Conservation (phyloP, 1,284 basidiomycete species). For the Cutaneotrichosporon cavernicola region DNA sequence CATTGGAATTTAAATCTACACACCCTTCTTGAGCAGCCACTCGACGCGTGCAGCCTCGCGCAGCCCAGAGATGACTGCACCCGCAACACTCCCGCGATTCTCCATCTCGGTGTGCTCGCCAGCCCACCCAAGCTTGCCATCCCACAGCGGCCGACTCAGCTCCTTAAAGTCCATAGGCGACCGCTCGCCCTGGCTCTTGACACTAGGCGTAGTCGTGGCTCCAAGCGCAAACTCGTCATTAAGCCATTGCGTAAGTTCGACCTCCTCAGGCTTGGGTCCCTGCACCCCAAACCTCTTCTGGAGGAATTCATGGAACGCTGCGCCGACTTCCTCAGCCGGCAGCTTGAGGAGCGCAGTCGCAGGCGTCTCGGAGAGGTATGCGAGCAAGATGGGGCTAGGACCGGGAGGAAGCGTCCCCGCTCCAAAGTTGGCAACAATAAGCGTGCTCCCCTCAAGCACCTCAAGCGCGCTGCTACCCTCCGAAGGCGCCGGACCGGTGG, state of each 20-base stretch:
- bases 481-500: conserved; percentile 24
- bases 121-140: conserved; percentile 56
- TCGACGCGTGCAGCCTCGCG: conserved; percentile 52
- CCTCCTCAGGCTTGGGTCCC: conserved; percentile 27
- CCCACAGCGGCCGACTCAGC: conserved; percentile 54
- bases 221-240: conserved; percentile 55
- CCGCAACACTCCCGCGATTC: conserved; percentile 55
- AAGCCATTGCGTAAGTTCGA: conserved; percentile 54
- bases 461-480: conserved; percentile 30
- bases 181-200: conserved; percentile 47
- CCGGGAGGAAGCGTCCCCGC: conserved; percentile 40
- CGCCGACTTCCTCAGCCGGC: conserved; percentile 38
- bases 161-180: conserved; percentile 56
- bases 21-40: conserved; percentile 31
- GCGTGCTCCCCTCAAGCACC: conserved; percentile 45
- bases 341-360: conserved; percentile 36
- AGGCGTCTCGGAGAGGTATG: conserved; percentile 54
- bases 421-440: conserved; percentile 51
- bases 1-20: not conserved
- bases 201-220: conserved; percentile 57
- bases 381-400: conserved; percentile 50
- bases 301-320: conserved; percentile 51
- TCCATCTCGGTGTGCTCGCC: conserved; percentile 59
- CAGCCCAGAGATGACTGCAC: conserved; percentile 54
- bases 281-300: conserved; percentile 34